Evolutionary conservation across 2,329 filamentous ascomycete species (phyloP).

Genomic region (Calonectria crousiana): DNA sequence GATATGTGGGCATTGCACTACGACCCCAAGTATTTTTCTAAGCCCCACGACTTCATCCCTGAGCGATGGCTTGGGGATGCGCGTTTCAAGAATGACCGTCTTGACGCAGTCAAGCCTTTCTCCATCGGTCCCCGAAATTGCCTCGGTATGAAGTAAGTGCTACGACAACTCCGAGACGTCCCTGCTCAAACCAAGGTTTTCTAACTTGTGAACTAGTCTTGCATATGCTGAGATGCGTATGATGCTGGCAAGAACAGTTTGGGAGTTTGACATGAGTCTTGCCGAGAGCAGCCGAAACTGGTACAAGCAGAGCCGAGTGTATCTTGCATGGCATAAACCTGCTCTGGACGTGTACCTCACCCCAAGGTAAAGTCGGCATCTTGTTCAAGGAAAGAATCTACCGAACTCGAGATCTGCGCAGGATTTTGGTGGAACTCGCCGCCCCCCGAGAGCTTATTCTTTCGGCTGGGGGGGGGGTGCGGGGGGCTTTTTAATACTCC

Average conservation of each 20-base stretch:
- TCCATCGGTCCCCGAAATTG: conserved; percentile 62
- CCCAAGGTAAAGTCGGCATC: not conserved
- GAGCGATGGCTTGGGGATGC: conserved; percentile 34
- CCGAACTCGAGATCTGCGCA: not conserved
- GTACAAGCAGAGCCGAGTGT: conserved; percentile 42
- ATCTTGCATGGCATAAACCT: conserved; percentile 47
- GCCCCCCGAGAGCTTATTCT: not conserved
- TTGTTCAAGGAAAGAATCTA: not conserved
- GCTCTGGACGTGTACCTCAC: conserved; percentile 12
- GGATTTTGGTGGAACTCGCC: not conserved
- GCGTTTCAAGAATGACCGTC: conserved; percentile 53
- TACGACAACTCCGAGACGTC: not conserved
- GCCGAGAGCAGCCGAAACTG: conserved; percentile 42
- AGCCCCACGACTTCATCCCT: conserved; percentile 26
- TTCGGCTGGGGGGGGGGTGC: not conserved
- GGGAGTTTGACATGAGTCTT: conserved; percentile 32
- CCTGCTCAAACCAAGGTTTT: not conserved
- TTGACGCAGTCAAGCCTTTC: conserved; percentile 60
- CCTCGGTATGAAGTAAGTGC: conserved; percentile 60
- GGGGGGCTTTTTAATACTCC: not conserved
- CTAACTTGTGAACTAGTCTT: conserved; percentile 35
- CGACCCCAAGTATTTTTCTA: conserved; percentile 18
- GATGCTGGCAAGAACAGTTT: conserved; percentile 12
- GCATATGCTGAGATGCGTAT: conserved; percentile 44
- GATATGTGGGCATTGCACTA: conserved; percentile 30